A percentile compares a stretch with the other conserved stretches of the same genome.
These are phyloP conservation scores for Graphium sp. DNA, from an alignment of 2,329 filamentous ascomycete genomes.

Conservation along the genomic window DNA sequence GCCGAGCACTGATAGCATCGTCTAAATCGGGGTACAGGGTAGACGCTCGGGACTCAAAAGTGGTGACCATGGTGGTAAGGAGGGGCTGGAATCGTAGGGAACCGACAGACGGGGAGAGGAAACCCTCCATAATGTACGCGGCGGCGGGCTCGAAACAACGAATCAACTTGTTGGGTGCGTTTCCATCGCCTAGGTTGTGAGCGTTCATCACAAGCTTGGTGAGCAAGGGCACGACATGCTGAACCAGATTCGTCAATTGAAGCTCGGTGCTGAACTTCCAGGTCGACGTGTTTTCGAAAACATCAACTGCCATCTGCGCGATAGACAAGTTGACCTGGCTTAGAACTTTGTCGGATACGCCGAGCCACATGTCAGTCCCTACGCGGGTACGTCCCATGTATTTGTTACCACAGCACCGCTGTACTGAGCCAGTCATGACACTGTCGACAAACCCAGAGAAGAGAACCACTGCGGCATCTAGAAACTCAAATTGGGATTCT, in stretches of 20 bases:
- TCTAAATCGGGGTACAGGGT: constrained; percentile 42
- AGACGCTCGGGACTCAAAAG: constrained; percentile 26
- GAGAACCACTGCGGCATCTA: constrained; percentile 55
- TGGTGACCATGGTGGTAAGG: constrained; percentile 45
- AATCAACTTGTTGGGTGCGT: constrained; percentile 27
- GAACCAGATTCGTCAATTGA: constrained; percentile 53
- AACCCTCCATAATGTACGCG: constrained; percentile 58
- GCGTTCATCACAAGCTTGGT: constrained; percentile 54
- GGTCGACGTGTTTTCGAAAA: constrained; percentile 69
- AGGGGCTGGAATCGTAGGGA: constrained; percentile 65
- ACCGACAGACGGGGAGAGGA: constrained; percentile 52
- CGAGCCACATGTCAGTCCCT: constrained; percentile 41
- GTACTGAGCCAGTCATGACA: constrained; percentile 51
- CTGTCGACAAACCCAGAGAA: constrained; percentile 65
- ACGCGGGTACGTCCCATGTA: constrained; percentile 24
- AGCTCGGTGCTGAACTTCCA: constrained; percentile 65
- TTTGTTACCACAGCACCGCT: constrained; percentile 41
- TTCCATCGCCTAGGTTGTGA: constrained; percentile 55
- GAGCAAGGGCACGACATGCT: constrained; percentile 51
- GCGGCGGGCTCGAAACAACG: constrained; percentile 56
- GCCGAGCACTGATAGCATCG: constrained; percentile 41
- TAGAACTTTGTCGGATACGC: constrained; percentile 64
- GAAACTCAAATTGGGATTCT: constrained; percentile 58
- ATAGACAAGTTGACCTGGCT: constrained; percentile 55
- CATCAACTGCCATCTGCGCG: constrained; percentile 59